Percentiles rank a stretch among this genome's conserved stretches.
phyloP scores from a whole-genome alignment of 2,329 filamentous ascomycete genomes.

The Chrysoporthe austroafricana region DNA sequence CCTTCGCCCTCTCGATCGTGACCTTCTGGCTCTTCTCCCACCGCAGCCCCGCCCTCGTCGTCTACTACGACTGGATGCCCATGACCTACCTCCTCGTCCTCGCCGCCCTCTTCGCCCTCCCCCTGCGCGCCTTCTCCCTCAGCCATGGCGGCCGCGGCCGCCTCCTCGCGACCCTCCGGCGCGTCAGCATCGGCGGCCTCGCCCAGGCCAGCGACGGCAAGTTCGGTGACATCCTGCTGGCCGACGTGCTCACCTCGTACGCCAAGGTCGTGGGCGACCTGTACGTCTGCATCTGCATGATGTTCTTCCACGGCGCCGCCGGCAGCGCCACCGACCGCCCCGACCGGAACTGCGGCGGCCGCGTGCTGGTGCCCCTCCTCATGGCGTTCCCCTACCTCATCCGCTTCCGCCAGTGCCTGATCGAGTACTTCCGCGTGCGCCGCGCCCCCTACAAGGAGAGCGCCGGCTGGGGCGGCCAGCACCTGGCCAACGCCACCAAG shows the following conservation, averaged over 20 bases:
- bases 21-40: conserved; percentile 84
- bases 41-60: conserved; percentile 69
- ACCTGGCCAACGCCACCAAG: conserved; percentile 92
- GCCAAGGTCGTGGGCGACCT: conserved; percentile 89
- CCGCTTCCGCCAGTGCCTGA: conserved; percentile 88
- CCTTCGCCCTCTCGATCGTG: conserved; percentile 72
- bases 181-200: conserved; percentile 82
- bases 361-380: conserved; percentile 79
- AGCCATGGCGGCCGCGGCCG: conserved; percentile 74
- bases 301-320: conserved; percentile 66
- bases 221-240: conserved; percentile 91
- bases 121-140: conserved; percentile 64
- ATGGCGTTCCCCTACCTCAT: conserved; percentile 83
- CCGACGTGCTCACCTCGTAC: conserved; percentile 93
- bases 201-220: conserved; percentile 87
- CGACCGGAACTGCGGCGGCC: conserved; percentile 80
- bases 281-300: conserved; percentile 88
- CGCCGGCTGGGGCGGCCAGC: conserved; percentile 78
- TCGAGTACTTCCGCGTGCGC: conserved; percentile 77
- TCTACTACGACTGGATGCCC: conserved; percentile 82
- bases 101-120: conserved; percentile 71
- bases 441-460: conserved; percentile 58
- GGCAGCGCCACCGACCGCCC: conserved; percentile 79
- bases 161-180: conserved; percentile 74
- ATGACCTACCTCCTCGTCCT: conserved; percentile 80